Evolutionary conservation across 768 basidiomycete genomes (phyloP).

Genomic region (Pleurotus tuber-regium): DNA sequence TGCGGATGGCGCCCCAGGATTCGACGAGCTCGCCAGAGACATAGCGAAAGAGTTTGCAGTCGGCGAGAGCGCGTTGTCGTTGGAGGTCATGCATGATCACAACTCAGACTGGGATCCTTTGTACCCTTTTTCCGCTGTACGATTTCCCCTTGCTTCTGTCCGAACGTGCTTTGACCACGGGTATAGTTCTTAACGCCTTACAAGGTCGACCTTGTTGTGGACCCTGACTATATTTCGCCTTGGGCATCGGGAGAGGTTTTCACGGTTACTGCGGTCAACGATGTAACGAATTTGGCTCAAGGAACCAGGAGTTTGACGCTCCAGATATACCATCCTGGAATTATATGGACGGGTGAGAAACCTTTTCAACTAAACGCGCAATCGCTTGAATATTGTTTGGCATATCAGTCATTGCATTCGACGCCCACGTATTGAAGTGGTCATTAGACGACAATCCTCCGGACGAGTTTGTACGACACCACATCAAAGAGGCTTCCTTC

Average conservation of each 20-base stretch:
- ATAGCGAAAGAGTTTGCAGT: constrained; percentile 63
- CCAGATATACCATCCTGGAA: constrained; percentile 69
- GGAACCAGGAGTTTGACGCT: constrained; percentile 71
- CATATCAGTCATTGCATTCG: constrained; percentile 75
- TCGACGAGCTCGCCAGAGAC: constrained; percentile 54
- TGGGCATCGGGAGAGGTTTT: constrained; percentile 43
- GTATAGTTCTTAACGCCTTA: constrained; percentile 80
- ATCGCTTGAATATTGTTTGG: background rate
- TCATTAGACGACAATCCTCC: constrained; percentile 79
- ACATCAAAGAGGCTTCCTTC: constrained; percentile 90
- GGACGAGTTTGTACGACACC: constrained; percentile 71
- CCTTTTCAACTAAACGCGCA: background rate
- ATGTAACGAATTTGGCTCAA: constrained; percentile 48
- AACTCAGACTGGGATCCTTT: constrained; percentile 89
- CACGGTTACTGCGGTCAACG: constrained; percentile 55
- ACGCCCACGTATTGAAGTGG: constrained; percentile 88
- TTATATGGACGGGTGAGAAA: constrained; percentile 78
- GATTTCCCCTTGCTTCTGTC: constrained; percentile 18
- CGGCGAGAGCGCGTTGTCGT: constrained; percentile 33
- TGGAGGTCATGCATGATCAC: constrained; percentile 66
- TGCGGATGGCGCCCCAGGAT: constrained; percentile 82
- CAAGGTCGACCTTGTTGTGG: constrained; percentile 64
- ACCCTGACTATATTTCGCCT: constrained; percentile 47
- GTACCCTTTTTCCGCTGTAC: constrained; percentile 76
- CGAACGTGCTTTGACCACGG: constrained; percentile 10